Evolutionary conservation across 2,329 filamentous ascomycete genomes (phyloP), one percentile per base, ranked within the genome.

Genomic region (Metarhizium humberi): DNA sequence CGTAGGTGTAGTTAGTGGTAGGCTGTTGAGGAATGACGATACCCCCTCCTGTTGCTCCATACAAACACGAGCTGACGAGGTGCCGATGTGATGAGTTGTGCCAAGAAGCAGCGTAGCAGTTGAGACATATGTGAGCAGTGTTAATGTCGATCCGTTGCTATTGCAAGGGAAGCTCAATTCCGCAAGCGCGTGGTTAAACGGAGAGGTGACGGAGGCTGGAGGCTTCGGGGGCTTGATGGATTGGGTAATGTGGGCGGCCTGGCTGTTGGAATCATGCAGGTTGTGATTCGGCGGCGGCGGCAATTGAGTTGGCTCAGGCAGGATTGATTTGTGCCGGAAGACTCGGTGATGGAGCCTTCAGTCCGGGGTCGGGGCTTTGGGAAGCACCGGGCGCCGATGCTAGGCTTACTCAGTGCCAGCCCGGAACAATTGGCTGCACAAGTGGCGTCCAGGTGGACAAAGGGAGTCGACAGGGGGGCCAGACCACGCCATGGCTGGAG

Each of bases 11-110:
- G 16, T 16, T 40, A 20, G 46, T 50, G 43, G 50, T 36, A 38
- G 20, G 32, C 14, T 38, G 42, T 50, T 36, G 48, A 50, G 46
- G 10, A 56, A 55, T 43, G 40, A 56, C 56, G 56, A 58, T 59
- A 54, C 50, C 58, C 51, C 42, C 25, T 47, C 30, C n/a, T 38
- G 38, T 29, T 18, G 11, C 10, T 4, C 11, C 4, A 20, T 8
- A 30, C 20, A 25, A 25, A 18, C n/a, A 18, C 34, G 42, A 38
- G n/a, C 7, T 30, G 32, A n/a, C 20, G 53, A 36, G 38, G 4
- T 34, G 20, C 6, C 29, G 48, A 5, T 5, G 43, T 36, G 51
- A 13, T 18, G n/a, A 46, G 43, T 25, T 46, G 20, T 46, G 40
- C 40, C 40, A 43, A 43, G 40, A 43, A 6, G 40, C 40, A 36